A percentile compares a stretch with the other conserved stretches of the same genome.
phyloP scores from a whole-genome alignment of 768 basidiomycete species.

The Neoboletus subvelutipes region DNA sequence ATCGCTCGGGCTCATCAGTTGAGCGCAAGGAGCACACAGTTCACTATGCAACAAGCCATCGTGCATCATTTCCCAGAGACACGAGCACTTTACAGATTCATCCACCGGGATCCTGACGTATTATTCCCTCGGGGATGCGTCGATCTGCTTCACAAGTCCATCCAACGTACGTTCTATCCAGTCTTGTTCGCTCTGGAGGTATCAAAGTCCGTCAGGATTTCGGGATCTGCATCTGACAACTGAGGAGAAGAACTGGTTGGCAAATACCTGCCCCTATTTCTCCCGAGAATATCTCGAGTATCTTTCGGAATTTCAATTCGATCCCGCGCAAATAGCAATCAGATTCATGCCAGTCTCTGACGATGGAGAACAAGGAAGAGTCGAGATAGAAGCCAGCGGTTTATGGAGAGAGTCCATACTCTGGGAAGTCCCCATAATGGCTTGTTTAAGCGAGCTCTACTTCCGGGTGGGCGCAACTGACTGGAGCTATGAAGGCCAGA shows the following conservation, averaged over 20 bases:
- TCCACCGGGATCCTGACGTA: conserved; percentile 65
- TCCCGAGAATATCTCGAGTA: conserved; percentile 71
- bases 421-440: conserved; percentile 97
- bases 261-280: conserved; percentile 71
- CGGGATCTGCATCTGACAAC: conserved; percentile 55
- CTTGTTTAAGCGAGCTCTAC: conserved; percentile 86
- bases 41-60: conserved; percentile 96
- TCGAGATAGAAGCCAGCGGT: conserved; percentile 74
- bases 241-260: conserved; percentile 68
- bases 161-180: conserved; percentile 51
- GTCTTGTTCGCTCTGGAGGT: conserved; percentile 11
- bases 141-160: conserved; percentile 44
- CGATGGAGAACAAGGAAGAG: conserved; percentile 51
- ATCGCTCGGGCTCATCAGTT: background rate
- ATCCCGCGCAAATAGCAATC: conserved; percentile 61
- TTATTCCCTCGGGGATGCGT: conserved; percentile 51
- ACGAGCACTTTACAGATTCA: conserved; percentile 74
- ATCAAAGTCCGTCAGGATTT: conserved; percentile 54
- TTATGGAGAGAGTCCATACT: conserved; percentile 84
- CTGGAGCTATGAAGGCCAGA: conserved; percentile 84
- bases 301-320: conserved; percentile 66
- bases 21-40: conserved; percentile 38
- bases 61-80: conserved; percentile 71
- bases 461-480: conserved; percentile 73
- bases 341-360: conserved; percentile 58